Percentiles rank a stretch among this genome's conserved stretches.
Evolutionary conservation across 331 rosid species (phyloP).

Genomic region (Pyracantha coccinea): DNA sequence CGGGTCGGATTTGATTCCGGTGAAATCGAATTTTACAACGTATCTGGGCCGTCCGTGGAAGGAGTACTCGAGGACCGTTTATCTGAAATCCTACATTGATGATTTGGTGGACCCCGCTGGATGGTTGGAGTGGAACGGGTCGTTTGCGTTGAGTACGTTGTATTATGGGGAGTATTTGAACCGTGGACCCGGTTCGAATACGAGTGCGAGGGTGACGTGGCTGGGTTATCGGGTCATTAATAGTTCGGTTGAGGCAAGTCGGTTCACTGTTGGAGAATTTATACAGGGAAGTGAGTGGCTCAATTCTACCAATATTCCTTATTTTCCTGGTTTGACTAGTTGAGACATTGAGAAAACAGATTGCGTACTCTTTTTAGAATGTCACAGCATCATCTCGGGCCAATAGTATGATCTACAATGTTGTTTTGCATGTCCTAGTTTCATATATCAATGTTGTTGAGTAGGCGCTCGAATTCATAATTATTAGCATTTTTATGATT

Average conservation of each 20-base stretch:
- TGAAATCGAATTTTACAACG: conserved; percentile 24
- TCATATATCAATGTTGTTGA: too few species aligned
- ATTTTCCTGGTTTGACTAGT: conserved; percentile 18
- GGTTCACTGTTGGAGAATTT: conserved; percentile 47
- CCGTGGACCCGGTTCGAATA: conserved; percentile 31
- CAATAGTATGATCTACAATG: too few species aligned
- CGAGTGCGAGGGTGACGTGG: conserved; percentile 30
- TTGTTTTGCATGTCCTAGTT: too few species aligned
- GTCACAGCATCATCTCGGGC: too few species aligned
- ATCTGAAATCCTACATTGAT: conserved; percentile 15
- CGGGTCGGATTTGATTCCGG: conserved; percentile 50
- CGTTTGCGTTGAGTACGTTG: conserved; percentile 28
- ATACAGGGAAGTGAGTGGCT: conserved; percentile 64
- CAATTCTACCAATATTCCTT: conserved; percentile 42
- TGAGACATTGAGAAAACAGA: not conserved
- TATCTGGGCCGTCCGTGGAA: conserved; percentile 93
- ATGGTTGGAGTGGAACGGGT: conserved; percentile 39
- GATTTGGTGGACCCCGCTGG: conserved; percentile 28
- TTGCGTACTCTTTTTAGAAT: too few species aligned
- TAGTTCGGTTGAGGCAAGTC: conserved; percentile 45
- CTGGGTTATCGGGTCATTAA: conserved; percentile 44
- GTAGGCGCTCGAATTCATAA: too few species aligned
- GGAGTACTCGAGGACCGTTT: conserved; percentile 60
- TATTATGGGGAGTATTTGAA: conserved; percentile 36
- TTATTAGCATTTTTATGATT: too few species aligned